Evolutionary conservation across 352 stramenopile genomes (phyloP).

Genomic region (Thraustochytrium sp.): DNA sequence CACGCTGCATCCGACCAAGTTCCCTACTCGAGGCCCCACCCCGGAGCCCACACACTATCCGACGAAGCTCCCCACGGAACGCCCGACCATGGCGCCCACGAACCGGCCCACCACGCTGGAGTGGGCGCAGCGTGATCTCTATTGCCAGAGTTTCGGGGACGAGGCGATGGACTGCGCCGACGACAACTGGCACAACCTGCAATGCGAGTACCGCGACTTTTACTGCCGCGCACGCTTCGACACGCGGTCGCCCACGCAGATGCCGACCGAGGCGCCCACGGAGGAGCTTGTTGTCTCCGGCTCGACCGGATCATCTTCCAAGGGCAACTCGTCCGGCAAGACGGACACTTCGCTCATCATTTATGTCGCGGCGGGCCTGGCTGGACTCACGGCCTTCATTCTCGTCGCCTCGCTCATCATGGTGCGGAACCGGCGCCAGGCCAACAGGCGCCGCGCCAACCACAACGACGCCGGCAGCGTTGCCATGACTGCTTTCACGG

Average conservation of each 20-base stretch:
- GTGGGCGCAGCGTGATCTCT: neutral
- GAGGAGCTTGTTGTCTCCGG: neutral
- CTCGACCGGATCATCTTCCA: neutral
- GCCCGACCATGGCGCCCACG: neutral
- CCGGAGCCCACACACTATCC: neutral
- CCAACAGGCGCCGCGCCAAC: neutral
- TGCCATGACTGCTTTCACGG: neutral
- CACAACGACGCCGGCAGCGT: neutral
- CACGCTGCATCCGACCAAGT: conserved; percentile 58
- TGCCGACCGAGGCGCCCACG: neutral
- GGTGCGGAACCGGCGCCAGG: neutral
- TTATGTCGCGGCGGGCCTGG: neutral
- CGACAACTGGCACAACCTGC: neutral
- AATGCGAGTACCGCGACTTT: neutral
- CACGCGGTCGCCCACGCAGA: neutral
- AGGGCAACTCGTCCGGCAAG: neutral
- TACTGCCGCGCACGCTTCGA: neutral
- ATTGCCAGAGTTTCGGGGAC: neutral
- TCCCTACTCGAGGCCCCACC: conserved; percentile 60
- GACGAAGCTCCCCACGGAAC: neutral
- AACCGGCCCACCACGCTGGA: neutral
- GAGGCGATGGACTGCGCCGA: neutral
- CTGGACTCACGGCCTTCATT: neutral
- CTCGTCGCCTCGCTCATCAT: neutral
- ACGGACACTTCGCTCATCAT: neutral